phyloP scores from a whole-genome alignment of 2,329 filamentous ascomycete genomes.

The Aureobasidium sp. region DNA sequence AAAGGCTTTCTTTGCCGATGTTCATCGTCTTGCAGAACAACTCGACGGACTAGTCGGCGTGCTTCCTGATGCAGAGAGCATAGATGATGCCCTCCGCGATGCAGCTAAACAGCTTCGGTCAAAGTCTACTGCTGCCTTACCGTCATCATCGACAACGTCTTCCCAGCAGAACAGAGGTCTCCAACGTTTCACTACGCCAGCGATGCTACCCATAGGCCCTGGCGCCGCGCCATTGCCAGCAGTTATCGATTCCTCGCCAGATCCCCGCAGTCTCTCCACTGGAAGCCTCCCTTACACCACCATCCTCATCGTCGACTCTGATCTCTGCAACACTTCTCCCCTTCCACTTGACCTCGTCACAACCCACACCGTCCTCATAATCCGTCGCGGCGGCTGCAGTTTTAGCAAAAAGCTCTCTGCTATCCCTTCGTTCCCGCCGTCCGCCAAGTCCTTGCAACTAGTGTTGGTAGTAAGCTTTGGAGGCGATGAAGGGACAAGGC shows the following conservation, averaged over 20 bases:
- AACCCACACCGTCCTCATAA: conserved; percentile 65
- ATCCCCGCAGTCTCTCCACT: conserved; percentile 37
- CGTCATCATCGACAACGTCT: neutral
- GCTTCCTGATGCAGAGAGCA: conserved; percentile 5
- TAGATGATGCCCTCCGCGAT: conserved; percentile 13
- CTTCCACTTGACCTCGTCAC: conserved; percentile 44
- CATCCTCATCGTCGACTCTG: conserved; percentile 58
- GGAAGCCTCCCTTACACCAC: conserved; percentile 35
- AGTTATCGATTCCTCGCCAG: conserved; percentile 19
- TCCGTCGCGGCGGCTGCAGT: conserved; percentile 73
- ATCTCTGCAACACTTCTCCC: conserved; percentile 48
- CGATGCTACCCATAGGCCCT: conserved; percentile 47
- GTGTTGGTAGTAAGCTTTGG: conserved; percentile 67
- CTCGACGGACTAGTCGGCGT: conserved; percentile 12
- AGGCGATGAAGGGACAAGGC: conserved; percentile 44
- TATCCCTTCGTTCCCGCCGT: conserved; percentile 63
- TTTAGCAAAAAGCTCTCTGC: conserved; percentile 77
- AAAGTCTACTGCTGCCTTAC: conserved; percentile 20
- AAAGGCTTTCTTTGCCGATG: conserved; percentile 12
- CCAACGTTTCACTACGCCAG: conserved; percentile 34
- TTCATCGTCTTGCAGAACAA: conserved; percentile 12
- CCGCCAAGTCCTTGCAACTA: conserved; percentile 57
- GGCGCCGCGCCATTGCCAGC: conserved; percentile 60
- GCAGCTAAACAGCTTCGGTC: conserved; percentile 9
- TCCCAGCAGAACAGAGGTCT: conserved; percentile 15